These are phyloP conservation scores for Gloeophyllum trabeum DNA, from an alignment of 768 basidiomycete species.

Conservation along the genomic window DNA sequence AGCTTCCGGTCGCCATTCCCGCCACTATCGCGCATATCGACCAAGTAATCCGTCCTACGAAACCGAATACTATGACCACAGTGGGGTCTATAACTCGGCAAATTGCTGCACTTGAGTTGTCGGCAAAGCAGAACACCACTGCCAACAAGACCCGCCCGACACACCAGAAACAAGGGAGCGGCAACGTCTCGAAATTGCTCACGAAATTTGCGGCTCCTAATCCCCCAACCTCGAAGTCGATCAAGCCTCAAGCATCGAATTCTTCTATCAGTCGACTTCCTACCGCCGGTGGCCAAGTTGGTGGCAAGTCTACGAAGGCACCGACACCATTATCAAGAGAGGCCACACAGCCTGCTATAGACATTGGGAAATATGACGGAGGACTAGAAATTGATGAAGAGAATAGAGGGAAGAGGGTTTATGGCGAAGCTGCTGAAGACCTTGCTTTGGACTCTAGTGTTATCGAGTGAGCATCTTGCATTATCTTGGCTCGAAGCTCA, in stretches of 20 bases:
- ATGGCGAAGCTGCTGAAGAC: conserved; percentile 68
- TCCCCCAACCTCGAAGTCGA: conserved; percentile 24
- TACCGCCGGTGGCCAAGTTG: neutral
- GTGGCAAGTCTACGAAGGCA: conserved; percentile 9
- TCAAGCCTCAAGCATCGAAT: conserved; percentile 16
- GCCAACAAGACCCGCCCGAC: conserved; percentile 14
- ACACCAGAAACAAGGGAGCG: conserved; percentile 43
- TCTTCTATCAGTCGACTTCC: conserved; percentile 11
- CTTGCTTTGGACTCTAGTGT: conserved; percentile 80
- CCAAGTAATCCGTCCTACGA: no score
- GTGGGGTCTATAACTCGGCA: conserved; percentile 48
- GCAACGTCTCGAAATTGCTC: conserved; percentile 61
- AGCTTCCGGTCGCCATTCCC: no score
- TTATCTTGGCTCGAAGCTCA: neutral
- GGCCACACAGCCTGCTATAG: conserved; percentile 26
- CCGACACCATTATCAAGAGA: no score
- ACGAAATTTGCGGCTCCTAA: conserved; percentile 67
- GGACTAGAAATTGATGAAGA: conserved; percentile 88
- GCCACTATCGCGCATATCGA: no score
- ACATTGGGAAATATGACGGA: conserved; percentile 92
- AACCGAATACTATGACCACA: conserved; percentile 27
- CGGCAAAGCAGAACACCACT: conserved; percentile 31
- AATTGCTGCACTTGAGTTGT: conserved; percentile 59
- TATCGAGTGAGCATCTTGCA: conserved; percentile 34
- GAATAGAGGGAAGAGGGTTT: conserved; percentile 62